Percentiles rank a stretch among this genome's conserved stretches.
Conservation (phyloP, 225 moss, liverwort and hornwort genomes). For the Rhytidiadelphus loreus region DNA sequence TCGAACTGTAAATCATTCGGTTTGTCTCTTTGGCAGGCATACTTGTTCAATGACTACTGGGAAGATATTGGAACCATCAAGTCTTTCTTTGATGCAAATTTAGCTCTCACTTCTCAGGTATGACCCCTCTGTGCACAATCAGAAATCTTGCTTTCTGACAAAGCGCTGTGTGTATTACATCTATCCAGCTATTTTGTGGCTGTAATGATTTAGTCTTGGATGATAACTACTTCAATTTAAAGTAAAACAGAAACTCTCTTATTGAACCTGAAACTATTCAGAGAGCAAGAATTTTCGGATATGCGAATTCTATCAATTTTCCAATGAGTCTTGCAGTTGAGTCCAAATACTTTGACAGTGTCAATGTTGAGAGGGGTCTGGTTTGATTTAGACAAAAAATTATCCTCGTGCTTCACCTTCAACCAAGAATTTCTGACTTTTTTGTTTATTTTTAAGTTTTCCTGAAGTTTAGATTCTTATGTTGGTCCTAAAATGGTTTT, state of each 20-base stretch:
- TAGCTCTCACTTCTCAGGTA: constrained; percentile 78
- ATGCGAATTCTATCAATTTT: not conserved
- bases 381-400: not conserved
- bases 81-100: constrained; percentile 87
- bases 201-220: not conserved
- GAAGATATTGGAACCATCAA: constrained; percentile 96
- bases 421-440: not conserved
- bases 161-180: not conserved
- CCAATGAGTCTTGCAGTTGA: not conserved
- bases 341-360: not conserved
- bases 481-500: not conserved
- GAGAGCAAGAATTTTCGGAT: not conserved
- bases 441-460: not conserved
- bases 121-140: not conserved
- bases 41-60: constrained; percentile 88
- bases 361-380: not conserved
- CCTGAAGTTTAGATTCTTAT: not conserved
- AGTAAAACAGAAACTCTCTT: not conserved
- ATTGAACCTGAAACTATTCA: not conserved
- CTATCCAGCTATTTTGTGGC: not conserved
- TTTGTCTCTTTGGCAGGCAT: constrained; percentile 37
- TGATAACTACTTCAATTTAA: not conserved
- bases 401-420: not conserved
- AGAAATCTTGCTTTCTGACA: not conserved
- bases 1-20: not conserved